These are phyloP conservation scores for Cyberlindnera subsufficiens DNA, from an alignment of 805 yeast genomes.

Conservation along the genomic window DNA sequence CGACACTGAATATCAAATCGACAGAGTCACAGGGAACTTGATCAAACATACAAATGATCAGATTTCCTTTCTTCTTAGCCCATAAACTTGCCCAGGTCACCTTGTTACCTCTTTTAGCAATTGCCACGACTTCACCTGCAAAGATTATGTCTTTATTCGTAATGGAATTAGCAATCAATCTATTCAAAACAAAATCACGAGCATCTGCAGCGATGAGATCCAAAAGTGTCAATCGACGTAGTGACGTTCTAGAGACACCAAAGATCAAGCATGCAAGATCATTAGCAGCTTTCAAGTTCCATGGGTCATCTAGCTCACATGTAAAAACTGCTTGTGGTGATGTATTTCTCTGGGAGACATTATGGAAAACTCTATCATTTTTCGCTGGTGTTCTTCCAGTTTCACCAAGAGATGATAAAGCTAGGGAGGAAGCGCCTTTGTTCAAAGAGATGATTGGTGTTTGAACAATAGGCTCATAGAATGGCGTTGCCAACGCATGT, in stretches of 20 bases:
- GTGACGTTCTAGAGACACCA: slow-evolving; percentile 65
- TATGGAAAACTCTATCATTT: slow-evolving; percentile 46
- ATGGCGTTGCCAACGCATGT: slow-evolving; percentile 65
- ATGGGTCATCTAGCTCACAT: slow-evolving; percentile 66
- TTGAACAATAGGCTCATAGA: slow-evolving; percentile 28
- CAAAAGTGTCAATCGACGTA: slow-evolving; percentile 58
- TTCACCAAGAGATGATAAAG: slow-evolving; percentile 23
- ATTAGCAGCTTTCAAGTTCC: slow-evolving; percentile 78
- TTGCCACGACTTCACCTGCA: slow-evolving; percentile 82
- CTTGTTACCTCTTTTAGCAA: slow-evolving; percentile 57
- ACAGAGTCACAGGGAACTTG: slow-evolving; percentile 73
- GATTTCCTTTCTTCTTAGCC: slow-evolving; percentile 72
- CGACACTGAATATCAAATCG: slow-evolving; percentile 41
- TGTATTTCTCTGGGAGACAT: slow-evolving; percentile 64
- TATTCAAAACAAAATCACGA: slow-evolving; percentile 59
- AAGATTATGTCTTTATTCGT: slow-evolving; percentile 44
- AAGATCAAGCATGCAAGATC: slow-evolving; percentile 85
- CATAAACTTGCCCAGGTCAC: slow-evolving; percentile 84
- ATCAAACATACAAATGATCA: slow-evolving; percentile 80
- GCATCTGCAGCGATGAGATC: slow-evolving; percentile 77
- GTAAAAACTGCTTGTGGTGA: slow-evolving; percentile 84
- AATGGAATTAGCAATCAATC: slow-evolving; percentile 34
- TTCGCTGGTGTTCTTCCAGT: slow-evolving; percentile 16
- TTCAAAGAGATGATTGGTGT: slow-evolving; percentile 21
- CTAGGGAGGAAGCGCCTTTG: slow-evolving; percentile 25